phyloP scores from a whole-genome alignment of 1,284 basidiomycete species.

The Irpex sp. region DNA sequence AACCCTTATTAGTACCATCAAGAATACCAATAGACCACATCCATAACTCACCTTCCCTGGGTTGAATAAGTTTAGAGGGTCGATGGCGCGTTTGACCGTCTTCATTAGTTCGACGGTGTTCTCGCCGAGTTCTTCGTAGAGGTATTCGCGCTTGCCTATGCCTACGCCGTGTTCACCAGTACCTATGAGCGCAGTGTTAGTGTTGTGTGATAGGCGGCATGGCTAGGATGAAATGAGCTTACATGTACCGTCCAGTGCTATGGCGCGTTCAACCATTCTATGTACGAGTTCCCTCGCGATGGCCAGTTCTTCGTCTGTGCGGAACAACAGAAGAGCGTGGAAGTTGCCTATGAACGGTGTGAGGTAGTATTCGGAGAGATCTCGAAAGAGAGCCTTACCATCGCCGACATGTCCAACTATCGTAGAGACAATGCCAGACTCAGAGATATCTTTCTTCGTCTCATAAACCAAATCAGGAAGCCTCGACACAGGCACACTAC shows the following conservation, averaged over 20 bases:
- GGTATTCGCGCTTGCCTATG: conserved; percentile 75
- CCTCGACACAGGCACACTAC: conserved; percentile 76
- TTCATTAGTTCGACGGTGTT: conserved; percentile 87
- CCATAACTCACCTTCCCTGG: conserved; percentile 68
- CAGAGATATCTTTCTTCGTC: conserved; percentile 70
- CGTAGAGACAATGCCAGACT: conserved; percentile 56
- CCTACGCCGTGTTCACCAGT: conserved; percentile 90
- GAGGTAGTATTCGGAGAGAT: conserved; percentile 11
- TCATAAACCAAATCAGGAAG: conserved; percentile 75
- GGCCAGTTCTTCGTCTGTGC: conserved; percentile 54
- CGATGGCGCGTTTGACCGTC: conserved; percentile 72
- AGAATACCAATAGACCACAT: background rate
- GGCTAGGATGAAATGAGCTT: background rate
- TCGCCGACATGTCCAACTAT: conserved; percentile 86
- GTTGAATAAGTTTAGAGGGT: conserved; percentile 79
- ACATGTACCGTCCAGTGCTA: conserved; percentile 77
- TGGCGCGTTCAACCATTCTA: conserved; percentile 70
- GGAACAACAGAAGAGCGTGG: conserved; percentile 57
- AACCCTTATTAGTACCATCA: background rate
- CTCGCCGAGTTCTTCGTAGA: conserved; percentile 74
- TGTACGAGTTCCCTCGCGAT: conserved; percentile 52
- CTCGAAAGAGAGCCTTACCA: conserved; percentile 43
- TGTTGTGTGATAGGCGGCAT: background rate
- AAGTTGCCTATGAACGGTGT: conserved; percentile 43
- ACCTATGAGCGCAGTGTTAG: conserved; percentile 31